These are phyloP conservation scores for Xylariaceae sp. DNA, from an alignment of 2,329 filamentous ascomycete genomes.

Conservation along the genomic window DNA sequence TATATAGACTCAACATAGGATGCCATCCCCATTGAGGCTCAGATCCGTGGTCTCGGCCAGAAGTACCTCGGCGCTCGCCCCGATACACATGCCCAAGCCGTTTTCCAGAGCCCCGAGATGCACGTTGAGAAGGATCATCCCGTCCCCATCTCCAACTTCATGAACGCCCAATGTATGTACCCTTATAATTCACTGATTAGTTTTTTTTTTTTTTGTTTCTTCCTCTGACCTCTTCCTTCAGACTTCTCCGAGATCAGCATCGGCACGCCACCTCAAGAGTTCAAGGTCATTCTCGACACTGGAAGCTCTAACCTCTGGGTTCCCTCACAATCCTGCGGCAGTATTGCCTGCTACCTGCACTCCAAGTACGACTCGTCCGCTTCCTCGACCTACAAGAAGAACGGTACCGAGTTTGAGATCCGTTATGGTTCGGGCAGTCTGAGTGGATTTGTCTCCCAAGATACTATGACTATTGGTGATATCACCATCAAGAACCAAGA, in stretches of 20 bases:
- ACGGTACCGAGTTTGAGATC: slow-evolving; percentile 89
- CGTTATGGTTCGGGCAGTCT: slow-evolving; percentile 92
- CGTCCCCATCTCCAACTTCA: slow-evolving; percentile 91
- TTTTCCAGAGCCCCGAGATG: slow-evolving; percentile 73
- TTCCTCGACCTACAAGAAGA: slow-evolving; percentile 90
- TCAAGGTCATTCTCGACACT: slow-evolving; percentile 98
- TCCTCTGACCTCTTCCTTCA: slow-evolving; percentile 33
- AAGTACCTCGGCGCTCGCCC: slow-evolving; percentile 91
- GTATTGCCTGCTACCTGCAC: slow-evolving; percentile 98
- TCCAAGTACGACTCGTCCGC: slow-evolving; percentile 88
- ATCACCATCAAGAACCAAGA: slow-evolving; percentile 83
- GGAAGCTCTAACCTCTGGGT: slow-evolving; percentile 99
- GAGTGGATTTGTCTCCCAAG: slow-evolving; percentile 89
- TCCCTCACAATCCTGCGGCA: slow-evolving; percentile 81
- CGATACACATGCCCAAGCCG: slow-evolving; percentile 64
- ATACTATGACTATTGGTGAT: slow-evolving; percentile 83
- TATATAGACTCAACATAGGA: slow-evolving; percentile 48
- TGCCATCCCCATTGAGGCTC: slow-evolving; percentile 72
- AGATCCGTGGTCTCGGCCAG: slow-evolving; percentile 80
- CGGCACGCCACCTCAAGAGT: slow-evolving; percentile 85
- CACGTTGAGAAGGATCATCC: slow-evolving; percentile 66
- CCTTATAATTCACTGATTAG: neutral
- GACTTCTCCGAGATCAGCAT: slow-evolving; percentile 97
- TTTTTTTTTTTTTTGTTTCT: neutral
- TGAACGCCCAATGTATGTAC: slow-evolving; percentile 93